Base-by-base conservation (phyloP, 1,284 basidiomycete genomes). In the Ganoderma leucocontextum region DNA sequence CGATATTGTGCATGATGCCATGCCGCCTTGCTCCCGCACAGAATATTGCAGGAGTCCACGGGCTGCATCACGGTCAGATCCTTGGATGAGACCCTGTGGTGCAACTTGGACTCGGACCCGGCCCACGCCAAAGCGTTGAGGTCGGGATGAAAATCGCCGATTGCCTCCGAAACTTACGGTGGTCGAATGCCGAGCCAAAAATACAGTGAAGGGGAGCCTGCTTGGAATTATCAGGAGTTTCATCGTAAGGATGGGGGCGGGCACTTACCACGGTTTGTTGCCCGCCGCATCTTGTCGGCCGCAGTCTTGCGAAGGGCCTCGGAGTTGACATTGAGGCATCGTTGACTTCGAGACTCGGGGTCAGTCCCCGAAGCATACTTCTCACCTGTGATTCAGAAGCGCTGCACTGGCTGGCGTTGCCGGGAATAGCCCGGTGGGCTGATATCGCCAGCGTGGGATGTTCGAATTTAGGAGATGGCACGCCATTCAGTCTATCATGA, bases 401-500 rank as follows among this genome's bases (percentile, higher is more conserved):
- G 47, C 47, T 25, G 35, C 53, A 35, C 53, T 9, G 53, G 12
- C 17, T 3, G 13, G 52, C 52, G 12, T 6, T 15, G 22, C 19
- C 57, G n/a, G 36, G 36, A 38, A 35, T 58, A 35, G 57, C 35
- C 55, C 33, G 1, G 55, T 36, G 19, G 19, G 8, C 19, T 58
- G 35, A n/a, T 10, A n/a, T 36, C 25, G 36, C 35, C 57, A 58
- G n/a, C 38, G 58, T 60, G 58, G 10, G 22, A 39, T 10, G 38
- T 41, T 29, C n/a, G n/a, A 8, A 41, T 38, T 39, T 38, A 38
- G 33, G 38, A 25, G 58, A 41, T 60, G 38, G 58, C 38, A 60
- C 22, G 58, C 38, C 58, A 60, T 38, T 22, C 22, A 41, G 58
- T 58, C 55, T 58, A 38, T 58, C 15, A n/a, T 35, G 55, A 35